Percentiles rank a stretch among this genome's conserved stretches.
Conservation (phyloP, 2,329 filamentous ascomycete species). For the Stromatinia cepivora region DNA sequence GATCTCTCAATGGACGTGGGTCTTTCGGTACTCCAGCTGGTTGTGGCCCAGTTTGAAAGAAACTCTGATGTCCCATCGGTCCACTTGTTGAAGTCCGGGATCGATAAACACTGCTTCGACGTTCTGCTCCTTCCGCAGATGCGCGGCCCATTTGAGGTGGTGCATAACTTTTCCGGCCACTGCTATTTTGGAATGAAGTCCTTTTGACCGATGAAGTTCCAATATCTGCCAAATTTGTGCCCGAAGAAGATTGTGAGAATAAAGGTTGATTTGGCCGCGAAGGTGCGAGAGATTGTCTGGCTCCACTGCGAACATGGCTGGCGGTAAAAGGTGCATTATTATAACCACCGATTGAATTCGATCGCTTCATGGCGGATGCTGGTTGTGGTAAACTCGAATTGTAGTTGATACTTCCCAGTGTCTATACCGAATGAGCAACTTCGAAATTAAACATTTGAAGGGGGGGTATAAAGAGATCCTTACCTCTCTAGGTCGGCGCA, state of each 20-base stretch:
- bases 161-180: constrained; percentile 60
- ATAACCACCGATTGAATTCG: constrained; percentile 71
- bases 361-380: constrained; percentile 89
- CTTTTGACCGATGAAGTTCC: constrained; percentile 84
- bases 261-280: constrained; percentile 81
- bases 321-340: constrained; percentile 63
- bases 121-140: constrained; percentile 51
- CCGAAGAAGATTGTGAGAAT: constrained; percentile 82
- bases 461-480: constrained; percentile 36
- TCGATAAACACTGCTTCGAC: constrained; percentile 82
- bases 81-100: constrained; percentile 67
- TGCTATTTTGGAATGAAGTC: constrained; percentile 71
- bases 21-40: constrained; percentile 82
- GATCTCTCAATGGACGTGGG: constrained; percentile 81
- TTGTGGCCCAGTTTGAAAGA: constrained; percentile 85
- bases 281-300: constrained; percentile 81
- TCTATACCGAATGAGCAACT: constrained; percentile 53
- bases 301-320: constrained; percentile 77
- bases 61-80: constrained; percentile 79
- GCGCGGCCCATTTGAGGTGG: constrained; percentile 43
- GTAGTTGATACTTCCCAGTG: constrained; percentile 78
- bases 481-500: constrained; percentile 89
- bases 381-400: constrained; percentile 88
- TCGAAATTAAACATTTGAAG: constrained; percentile 4
- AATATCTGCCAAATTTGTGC: constrained; percentile 74